Base-by-base conservation (phyloP, 129 eudicot species). In the Lactuca saligna region DNA sequence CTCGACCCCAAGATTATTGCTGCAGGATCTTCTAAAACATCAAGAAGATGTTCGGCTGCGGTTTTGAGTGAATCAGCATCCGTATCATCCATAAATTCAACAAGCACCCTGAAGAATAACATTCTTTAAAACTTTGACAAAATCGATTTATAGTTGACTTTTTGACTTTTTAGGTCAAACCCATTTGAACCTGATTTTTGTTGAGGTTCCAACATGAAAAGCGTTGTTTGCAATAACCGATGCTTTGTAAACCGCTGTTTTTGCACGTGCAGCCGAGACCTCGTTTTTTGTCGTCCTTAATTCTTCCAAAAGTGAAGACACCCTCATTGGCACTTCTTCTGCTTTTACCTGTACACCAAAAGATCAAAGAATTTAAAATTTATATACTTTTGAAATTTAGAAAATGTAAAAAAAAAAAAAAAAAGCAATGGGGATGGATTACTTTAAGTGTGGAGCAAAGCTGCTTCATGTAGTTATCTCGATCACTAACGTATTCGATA, bases 361-460 rank as follows among this genome's bases (percentile, higher is more conserved):
- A 54, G 60, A 48, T 65, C 1, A 29, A 29, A 33, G 56, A 41
- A 58, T 44, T 25, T 38, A 53, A 50, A 51, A 31, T 38, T 4
- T 42, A 69, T 4, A 35, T 59, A 78, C 29, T 51, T 60, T 37
- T 50, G 5, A 2, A 61, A 41, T 32, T 68, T 53, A 56, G 61
- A 31, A 10, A 31, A 25, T 8, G 31, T 63, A 46, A 46, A 46
- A 3, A n/a, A 12, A 12, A 46, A 46, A 46, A 46, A 3, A n/a
- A 12, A 12, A 46, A 41, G 48, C 35, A 49, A 35, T 4, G 6
- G 5, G 5, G 5, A 6, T 4, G 38, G 38, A 76, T 68, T 89
- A 94, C 99, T 82, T 94, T 94, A 59, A 94, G 97, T 50, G 91
- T 78, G 73, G 97, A 90, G 84, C 99, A 94, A n/a, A 94, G 88